Percentiles rank a stretch among this genome's conserved stretches.
phyloP scores from a whole-genome alignment of 192 early-diverging fungal species.

The Gryganskiella cystojenkinii region DNA sequence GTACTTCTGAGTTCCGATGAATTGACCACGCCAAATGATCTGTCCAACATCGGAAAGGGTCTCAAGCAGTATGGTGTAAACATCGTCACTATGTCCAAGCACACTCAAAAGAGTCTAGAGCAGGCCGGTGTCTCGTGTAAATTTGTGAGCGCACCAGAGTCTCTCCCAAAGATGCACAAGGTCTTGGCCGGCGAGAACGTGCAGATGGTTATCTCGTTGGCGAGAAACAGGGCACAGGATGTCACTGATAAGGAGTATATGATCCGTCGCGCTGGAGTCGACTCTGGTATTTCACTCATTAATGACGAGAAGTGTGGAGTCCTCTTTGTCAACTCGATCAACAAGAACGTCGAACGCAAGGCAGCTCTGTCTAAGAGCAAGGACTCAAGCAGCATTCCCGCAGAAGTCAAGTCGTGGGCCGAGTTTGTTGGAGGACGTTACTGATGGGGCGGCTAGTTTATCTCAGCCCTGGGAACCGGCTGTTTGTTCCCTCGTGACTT shows the following conservation, averaged over 20 bases:
- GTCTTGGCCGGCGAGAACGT: slow-evolving; percentile 69
- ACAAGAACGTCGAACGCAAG: slow-evolving; percentile 58
- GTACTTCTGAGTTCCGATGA: slow-evolving; percentile 79
- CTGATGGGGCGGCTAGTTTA: slow-evolving; percentile 2
- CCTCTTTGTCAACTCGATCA: slow-evolving; percentile 90
- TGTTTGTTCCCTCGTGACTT: too few relatives aligned
- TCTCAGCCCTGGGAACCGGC: too few relatives aligned
- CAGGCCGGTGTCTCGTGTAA: slow-evolving; percentile 52
- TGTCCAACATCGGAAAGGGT: slow-evolving; percentile 74
- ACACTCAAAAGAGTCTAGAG: slow-evolving; percentile 63
- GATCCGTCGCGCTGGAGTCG: slow-evolving; percentile 93
- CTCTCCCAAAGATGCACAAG: slow-evolving; percentile 66
- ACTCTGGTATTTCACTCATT: slow-evolving; percentile 95
- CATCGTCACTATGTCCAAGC: slow-evolving; percentile 74
- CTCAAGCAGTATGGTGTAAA: slow-evolving; percentile 74
- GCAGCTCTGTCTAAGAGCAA: slow-evolving; percentile 41
- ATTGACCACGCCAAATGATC: slow-evolving; percentile 76
- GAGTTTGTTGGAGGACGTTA: slow-evolving; percentile 70
- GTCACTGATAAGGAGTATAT: slow-evolving; percentile 76
- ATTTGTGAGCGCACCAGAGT: slow-evolving; percentile 56
- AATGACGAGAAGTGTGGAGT: slow-evolving; percentile 95
- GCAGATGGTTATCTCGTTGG: slow-evolving; percentile 78
- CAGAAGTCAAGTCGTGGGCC: slow-evolving; percentile 74
- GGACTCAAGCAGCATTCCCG: slow-evolving; percentile 59
- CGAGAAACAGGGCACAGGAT: slow-evolving; percentile 70